Evolutionary conservation across 768 basidiomycete genomes (phyloP).

Genomic region (Phlebiopsis gigantea): DNA sequence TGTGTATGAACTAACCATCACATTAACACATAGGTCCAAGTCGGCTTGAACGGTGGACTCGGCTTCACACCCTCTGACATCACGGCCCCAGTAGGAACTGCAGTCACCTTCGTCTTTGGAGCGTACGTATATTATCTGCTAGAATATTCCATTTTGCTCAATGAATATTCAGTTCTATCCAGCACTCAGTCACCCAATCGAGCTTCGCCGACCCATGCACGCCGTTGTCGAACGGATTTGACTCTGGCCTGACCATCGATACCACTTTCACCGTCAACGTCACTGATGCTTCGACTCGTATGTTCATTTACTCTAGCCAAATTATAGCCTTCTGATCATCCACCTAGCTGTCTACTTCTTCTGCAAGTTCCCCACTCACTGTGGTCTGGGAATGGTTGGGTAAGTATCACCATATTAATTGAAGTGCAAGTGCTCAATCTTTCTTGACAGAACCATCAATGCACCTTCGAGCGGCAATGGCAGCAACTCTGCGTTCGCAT

Average conservation of each 20-base stretch:
- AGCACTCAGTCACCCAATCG: conserved; percentile 25
- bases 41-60: conserved; percentile 29
- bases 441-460: conserved; percentile 30
- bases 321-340: background rate
- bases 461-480: conserved; percentile 37
- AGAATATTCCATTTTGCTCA: background rate
- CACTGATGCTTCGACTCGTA: conserved; percentile 39
- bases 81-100: conserved; percentile 36
- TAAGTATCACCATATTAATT: conserved; percentile 12
- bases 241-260: conserved; percentile 38
- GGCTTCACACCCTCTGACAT: conserved; percentile 39
- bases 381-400: conserved; percentile 43
- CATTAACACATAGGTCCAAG: conserved; percentile 32
- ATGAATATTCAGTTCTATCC: conserved; percentile 10
- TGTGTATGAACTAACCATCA: background rate
- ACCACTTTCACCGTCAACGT: conserved; percentile 41
- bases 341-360: conserved; percentile 47
- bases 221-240: conserved; percentile 45
- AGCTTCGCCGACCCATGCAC: conserved; percentile 22
- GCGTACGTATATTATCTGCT: too few species aligned
- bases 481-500: conserved; percentile 32
- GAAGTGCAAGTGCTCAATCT: background rate
- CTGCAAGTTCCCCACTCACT: conserved; percentile 44
- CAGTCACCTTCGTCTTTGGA: conserved; percentile 48
- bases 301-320: conserved; percentile 13